These are phyloP conservation scores for Irpex sp. DNA, from an alignment of 1,284 basidiomycete genomes.

Conservation along the genomic window DNA sequence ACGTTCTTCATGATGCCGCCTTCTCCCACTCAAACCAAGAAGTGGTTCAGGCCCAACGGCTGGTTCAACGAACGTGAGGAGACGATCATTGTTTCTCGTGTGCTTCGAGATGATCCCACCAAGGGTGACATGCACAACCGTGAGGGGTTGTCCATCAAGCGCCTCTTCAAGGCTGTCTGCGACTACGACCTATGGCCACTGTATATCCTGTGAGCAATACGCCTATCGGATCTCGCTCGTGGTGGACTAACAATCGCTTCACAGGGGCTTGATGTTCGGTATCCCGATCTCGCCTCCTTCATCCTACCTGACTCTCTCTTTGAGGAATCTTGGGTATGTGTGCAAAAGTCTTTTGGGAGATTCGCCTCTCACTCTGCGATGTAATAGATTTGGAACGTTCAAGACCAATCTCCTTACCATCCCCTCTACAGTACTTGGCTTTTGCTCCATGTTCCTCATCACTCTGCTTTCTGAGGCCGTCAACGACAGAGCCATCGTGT, in stretches of 20 bases:
- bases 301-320: conserved; percentile 54
- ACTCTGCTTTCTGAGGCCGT: conserved; percentile 43
- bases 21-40: conserved; percentile 59
- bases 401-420: conserved; percentile 30
- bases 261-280: conserved; percentile 22
- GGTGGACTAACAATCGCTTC: conserved; percentile 30
- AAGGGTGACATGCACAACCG: conserved; percentile 64
- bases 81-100: conserved; percentile 13
- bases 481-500: conserved; percentile 41
- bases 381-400: conserved; percentile 29
- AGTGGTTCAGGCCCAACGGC: conserved; percentile 32
- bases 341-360: background rate
- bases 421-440: conserved; percentile 35
- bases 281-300: conserved; percentile 25
- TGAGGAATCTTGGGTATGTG: conserved; percentile 47
- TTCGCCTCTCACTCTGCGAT: background rate
- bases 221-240: conserved; percentile 33
- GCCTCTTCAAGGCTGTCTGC: conserved; percentile 35
- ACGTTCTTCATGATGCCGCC: conserved; percentile 66
- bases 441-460: conserved; percentile 41
- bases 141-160: conserved; percentile 49
- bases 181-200: conserved; percentile 19
- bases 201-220: conserved; percentile 5
- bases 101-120: conserved; percentile 12
- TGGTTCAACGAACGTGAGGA: conserved; percentile 50